Conservation (phyloP, 1,139 yeast genomes). For the Yamadazyma buinensis region DNA sequence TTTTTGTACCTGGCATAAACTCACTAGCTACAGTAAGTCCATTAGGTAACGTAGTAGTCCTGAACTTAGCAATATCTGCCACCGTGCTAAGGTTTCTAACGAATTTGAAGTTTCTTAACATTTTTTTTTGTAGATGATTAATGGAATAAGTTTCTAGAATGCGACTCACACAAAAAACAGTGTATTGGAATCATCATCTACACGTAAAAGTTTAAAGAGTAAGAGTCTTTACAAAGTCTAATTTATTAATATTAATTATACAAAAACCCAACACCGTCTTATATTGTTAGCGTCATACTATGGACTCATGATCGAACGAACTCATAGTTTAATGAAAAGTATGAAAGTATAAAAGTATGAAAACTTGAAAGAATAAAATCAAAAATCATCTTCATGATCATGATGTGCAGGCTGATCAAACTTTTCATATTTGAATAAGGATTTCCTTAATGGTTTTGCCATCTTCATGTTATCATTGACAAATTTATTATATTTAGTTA, state of each 20-base stretch:
- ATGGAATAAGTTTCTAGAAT: too few relatives aligned
- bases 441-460: slow-evolving; percentile 26
- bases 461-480: slow-evolving; percentile 20
- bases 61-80: slow-evolving; percentile 14
- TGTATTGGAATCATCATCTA: too few relatives aligned
- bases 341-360: not conserved
- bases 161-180: too few relatives aligned
- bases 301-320: too few relatives aligned
- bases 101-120: slow-evolving; percentile 2
- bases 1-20: slow-evolving; percentile 77
- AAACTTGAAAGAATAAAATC: not conserved
- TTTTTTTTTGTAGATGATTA: too few relatives aligned
- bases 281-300: too few relatives aligned
- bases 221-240: too few relatives aligned
- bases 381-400: not conserved
- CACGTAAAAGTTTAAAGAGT: too few relatives aligned
- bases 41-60: slow-evolving; percentile 40
- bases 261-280: too few relatives aligned
- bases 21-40: slow-evolving; percentile 96
- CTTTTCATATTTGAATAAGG: slow-evolving; percentile 28
- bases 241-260: too few relatives aligned
- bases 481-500: slow-evolving; percentile 11
- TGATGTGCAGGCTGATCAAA: slow-evolving; percentile 19
- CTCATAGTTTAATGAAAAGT: too few relatives aligned
- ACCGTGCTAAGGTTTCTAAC: slow-evolving; percentile 2